Conservation (phyloP, 495 filamentous ascomycete genomes). For the Cercophora samala region DNA sequence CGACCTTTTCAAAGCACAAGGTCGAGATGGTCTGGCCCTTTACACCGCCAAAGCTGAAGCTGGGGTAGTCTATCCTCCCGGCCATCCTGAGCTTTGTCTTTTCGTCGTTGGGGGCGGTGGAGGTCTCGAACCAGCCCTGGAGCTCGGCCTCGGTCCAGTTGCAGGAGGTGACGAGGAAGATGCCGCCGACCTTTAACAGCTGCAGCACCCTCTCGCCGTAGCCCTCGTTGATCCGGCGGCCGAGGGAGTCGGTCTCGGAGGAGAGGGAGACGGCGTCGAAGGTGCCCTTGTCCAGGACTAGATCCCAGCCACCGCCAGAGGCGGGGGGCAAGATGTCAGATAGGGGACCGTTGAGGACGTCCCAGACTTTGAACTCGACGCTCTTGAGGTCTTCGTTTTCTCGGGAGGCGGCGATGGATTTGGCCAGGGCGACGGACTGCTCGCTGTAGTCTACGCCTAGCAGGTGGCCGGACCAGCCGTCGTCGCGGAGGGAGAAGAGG, state of each 20-base stretch:
- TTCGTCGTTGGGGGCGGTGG: constrained; percentile 3
- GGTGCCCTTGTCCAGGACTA: constrained; percentile 93
- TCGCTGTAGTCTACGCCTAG: constrained; percentile 85
- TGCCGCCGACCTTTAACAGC: constrained; percentile 65
- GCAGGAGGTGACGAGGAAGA: constrained; percentile 85
- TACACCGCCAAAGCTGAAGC: constrained; percentile 80
- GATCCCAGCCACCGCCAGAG: constrained; percentile 65
- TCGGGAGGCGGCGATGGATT: constrained; percentile 38
- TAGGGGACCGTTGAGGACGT: constrained; percentile 60
- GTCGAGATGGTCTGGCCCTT: constrained; percentile 83
- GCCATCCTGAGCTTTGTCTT: constrained; percentile 42
- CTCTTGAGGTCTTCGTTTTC: constrained; percentile 20
- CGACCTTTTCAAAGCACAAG: constrained; percentile 63
- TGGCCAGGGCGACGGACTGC: constrained; percentile 67
- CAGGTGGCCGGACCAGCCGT: constrained; percentile 57
- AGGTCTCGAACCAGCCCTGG: constrained; percentile 63
- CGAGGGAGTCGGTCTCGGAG: constrained; percentile 53
- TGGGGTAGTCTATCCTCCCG: constrained; percentile 72
- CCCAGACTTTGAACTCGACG: constrained; percentile 62
- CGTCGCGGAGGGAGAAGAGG: constrained; percentile 67
- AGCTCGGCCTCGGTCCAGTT: constrained; percentile 97
- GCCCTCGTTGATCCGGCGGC: constrained; percentile 61
- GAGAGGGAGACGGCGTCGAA: constrained; percentile 88
- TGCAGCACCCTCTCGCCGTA: constrained; percentile 64
- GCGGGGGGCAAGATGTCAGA: constrained; percentile 12